These are phyloP conservation scores for Trichosporon sp. DNA, from an alignment of 1,284 basidiomycete genomes.

Conservation along the genomic window DNA sequence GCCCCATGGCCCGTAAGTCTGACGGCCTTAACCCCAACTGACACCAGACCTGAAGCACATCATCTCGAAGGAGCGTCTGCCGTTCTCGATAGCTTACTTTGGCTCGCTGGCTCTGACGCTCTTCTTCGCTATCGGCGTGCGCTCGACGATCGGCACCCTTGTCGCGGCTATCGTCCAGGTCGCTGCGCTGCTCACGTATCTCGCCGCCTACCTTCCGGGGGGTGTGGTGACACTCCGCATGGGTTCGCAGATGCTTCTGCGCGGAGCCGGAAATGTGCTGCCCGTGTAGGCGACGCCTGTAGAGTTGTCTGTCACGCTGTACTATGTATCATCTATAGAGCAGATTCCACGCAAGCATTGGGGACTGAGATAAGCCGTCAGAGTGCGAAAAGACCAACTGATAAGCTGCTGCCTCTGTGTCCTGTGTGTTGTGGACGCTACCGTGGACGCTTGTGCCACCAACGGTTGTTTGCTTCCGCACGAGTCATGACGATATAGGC, in stretches of 20 bases:
- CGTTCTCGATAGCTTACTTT: slow-evolving; percentile 84
- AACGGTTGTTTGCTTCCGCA: neutral
- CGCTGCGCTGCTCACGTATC: slow-evolving; percentile 77
- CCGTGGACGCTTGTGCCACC: neutral
- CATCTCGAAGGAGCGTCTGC: slow-evolving; percentile 77
- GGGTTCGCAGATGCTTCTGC: slow-evolving; percentile 76
- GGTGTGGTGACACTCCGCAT: slow-evolving; percentile 71
- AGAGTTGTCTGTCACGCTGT: neutral
- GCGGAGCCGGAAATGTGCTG: slow-evolving; percentile 75
- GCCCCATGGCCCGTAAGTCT: slow-evolving; percentile 54
- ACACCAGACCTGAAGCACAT: slow-evolving; percentile 78
- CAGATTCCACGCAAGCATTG: neutral
- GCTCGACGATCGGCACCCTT: slow-evolving; percentile 81
- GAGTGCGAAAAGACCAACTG: neutral
- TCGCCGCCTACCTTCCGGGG: slow-evolving; percentile 89
- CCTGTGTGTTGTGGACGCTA: neutral
- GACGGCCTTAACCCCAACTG: neutral
- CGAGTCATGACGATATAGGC: neutral
- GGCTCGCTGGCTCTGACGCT: slow-evolving; percentile 77
- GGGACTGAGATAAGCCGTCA: neutral
- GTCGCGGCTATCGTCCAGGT: slow-evolving; percentile 78
- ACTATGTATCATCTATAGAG: slow-evolving; percentile 8
- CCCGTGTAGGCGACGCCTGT: slow-evolving; percentile 62
- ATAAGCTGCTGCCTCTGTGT: neutral
- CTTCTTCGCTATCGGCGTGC: slow-evolving; percentile 79